These are phyloP conservation scores for Fusarium nanum DNA, from an alignment of 2,329 filamentous ascomycete species.

Conservation along the genomic window DNA sequence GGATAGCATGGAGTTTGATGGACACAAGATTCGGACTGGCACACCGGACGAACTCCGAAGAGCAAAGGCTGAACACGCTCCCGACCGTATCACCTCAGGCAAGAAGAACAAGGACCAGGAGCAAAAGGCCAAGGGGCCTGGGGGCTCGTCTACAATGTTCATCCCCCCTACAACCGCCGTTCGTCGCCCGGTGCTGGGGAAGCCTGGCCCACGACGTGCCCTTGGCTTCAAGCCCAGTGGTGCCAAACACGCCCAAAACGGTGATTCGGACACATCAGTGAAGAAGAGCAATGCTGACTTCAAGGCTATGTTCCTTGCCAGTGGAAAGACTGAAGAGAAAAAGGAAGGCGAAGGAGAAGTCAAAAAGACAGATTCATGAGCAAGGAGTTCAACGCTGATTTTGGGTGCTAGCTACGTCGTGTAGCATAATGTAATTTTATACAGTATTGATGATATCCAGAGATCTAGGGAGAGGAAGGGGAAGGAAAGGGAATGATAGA, in stretches of 20 bases:
- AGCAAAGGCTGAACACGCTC: slow-evolving; percentile 57
- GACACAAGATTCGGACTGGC: slow-evolving; percentile 65
- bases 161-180: slow-evolving; percentile 59
- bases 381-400: slow-evolving; percentile 3
- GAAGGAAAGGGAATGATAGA: neutral
- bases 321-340: slow-evolving; percentile 29
- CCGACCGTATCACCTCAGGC: slow-evolving; percentile 49
- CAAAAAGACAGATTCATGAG: slow-evolving; percentile 17
- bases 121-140: slow-evolving; percentile 30
- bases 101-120: slow-evolving; percentile 47
- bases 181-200: slow-evolving; percentile 58
- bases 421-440: slow-evolving; percentile 41
- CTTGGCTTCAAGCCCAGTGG: slow-evolving; percentile 56
- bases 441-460: slow-evolving; percentile 35
- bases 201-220: slow-evolving; percentile 55
- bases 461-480: neutral
- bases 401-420: slow-evolving; percentile 15
- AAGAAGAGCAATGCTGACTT: slow-evolving; percentile 69
- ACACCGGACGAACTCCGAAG: slow-evolving; percentile 65
- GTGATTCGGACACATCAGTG: slow-evolving; percentile 45
- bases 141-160: slow-evolving; percentile 46
- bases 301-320: slow-evolving; percentile 62
- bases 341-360: slow-evolving; percentile 10
- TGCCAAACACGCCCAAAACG: slow-evolving; percentile 32
- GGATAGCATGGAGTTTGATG: slow-evolving; percentile 66